Conservation (phyloP, 495 filamentous ascomycete species). For the Hyaloscypha hepaticicola region DNA sequence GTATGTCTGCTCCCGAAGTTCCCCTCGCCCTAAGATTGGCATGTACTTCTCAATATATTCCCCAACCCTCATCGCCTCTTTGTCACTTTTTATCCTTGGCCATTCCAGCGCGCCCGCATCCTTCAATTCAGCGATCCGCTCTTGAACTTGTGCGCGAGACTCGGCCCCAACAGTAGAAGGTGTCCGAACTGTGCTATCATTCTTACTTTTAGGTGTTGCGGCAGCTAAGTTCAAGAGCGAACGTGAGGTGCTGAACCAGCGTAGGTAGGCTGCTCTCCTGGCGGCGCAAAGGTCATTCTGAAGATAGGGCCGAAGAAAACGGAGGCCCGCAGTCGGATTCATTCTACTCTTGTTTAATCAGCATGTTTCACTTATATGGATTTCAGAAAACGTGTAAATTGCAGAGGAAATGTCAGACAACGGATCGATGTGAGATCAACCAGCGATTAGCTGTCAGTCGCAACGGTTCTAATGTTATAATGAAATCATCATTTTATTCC, state of each 20-base stretch:
- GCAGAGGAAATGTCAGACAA: constrained; percentile 36
- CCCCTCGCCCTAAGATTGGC: constrained; percentile 29
- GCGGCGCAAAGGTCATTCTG: constrained; percentile 36
- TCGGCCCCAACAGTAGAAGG: background rate
- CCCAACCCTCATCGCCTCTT: constrained; percentile 22
- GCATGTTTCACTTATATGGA: constrained; percentile 11
- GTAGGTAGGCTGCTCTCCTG: constrained; percentile 40
- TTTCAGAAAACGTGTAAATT: constrained; percentile 12
- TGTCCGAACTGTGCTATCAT: background rate
- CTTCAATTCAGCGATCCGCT: constrained; percentile 51
- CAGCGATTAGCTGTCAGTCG: constrained; percentile 73
- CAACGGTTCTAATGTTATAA: constrained; percentile 81
- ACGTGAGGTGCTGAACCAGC: constrained; percentile 42
- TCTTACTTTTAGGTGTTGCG: constrained; percentile 10
- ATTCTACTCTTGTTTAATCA: constrained; percentile 32
- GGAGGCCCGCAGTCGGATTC: constrained; percentile 38
- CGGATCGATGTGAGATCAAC: constrained; percentile 58
- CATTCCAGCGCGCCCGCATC: constrained; percentile 46
- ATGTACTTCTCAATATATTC: constrained; percentile 32
- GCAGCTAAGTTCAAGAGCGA: background rate
- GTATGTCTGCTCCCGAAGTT: constrained; percentile 32
- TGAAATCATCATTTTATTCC: constrained; percentile 45
- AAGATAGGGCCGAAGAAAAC: constrained; percentile 55
- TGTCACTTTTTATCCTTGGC: constrained; percentile 43
- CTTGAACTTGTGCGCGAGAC: background rate